Conservation (phyloP, 768 basidiomycete species). For the Lyophyllum atratum region DNA sequence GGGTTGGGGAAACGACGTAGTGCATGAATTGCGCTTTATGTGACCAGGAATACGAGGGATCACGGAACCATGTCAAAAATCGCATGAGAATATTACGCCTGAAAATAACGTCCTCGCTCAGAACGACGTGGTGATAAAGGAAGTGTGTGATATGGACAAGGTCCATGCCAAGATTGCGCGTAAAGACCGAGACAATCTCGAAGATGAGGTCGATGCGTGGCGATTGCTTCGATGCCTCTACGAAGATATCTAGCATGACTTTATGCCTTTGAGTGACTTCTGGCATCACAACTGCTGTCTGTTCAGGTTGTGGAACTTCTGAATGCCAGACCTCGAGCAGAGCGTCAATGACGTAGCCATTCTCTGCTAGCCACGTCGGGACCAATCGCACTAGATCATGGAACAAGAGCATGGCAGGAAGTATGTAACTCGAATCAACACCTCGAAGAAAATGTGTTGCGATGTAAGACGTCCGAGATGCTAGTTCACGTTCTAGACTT, state of each 20-base stretch:
- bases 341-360: constrained; percentile 66
- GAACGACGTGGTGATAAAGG: constrained; percentile 82
- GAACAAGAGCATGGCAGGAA: constrained; percentile 76
- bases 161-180: constrained; percentile 80
- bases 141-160: constrained; percentile 78
- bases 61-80: constrained; percentile 85
- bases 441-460: constrained; percentile 52
- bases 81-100: constrained; percentile 83
- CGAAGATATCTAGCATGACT: constrained; percentile 77
- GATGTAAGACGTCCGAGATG: constrained; percentile 56
- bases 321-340: constrained; percentile 74
- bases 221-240: constrained; percentile 64
- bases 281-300: constrained; percentile 40
- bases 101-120: constrained; percentile 65
- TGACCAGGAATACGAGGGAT: constrained; percentile 58
- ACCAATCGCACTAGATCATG: constrained; percentile 71
- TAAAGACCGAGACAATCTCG: constrained; percentile 81
- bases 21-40: constrained; percentile 84
- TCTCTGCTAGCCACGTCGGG: constrained; percentile 71
- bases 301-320: constrained; percentile 47
- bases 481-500: constrained; percentile 67
- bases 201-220: constrained; percentile 88
- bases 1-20: constrained; percentile 83
- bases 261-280: constrained; percentile 62
- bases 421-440: constrained; percentile 48